Base-by-base conservation (phyloP, 129 eudicot species). In the Centaurea solstitialis region DNA sequence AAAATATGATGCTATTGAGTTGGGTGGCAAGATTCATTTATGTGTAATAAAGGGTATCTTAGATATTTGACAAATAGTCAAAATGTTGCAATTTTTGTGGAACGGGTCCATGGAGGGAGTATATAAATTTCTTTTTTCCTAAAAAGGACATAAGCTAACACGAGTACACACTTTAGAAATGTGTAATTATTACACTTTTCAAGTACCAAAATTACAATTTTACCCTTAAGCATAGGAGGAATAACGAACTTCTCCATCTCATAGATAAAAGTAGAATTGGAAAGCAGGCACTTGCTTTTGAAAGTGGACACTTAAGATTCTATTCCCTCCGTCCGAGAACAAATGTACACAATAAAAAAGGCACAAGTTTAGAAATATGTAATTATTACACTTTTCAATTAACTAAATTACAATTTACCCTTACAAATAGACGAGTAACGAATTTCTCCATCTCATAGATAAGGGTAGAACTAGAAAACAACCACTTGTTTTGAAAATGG, bases 61-160 rank as follows among this genome's bases (percentile, higher is more conserved):
- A 50, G 70, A 22, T 24, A 81, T 45, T 73, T 20, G 57, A 65
- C 20, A 74, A 81, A 30, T 33, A 40, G 24, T 67, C 69, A 75
- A 74, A 33, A 65, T 10, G 76, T 33, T 81, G 76, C 38, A 67
- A 37, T 72, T 80, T 37, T 22, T 43, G 38, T 59, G 70, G 43
- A 53, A 72, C 40, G 33, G 30, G 13, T 40, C 11, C 73, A 4
- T 57, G 62, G 57, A 37, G 70, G 47, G 10, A 35, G 61, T 72
- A 72, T 61, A 20, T 61, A 24, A 38, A 10, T 41, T 39, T 15
- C 17, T 4, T 20, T 10, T 4, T 57, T 57, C 65, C 22, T 23
- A 66, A 47, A 61, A 72, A 12, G 45, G 13, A 43, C 57, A 72
- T 74, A 78, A 26, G 67, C 40, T 45, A 70, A 22, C 68, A 65